A percentile compares a stretch with the other conserved stretches of the same genome.
These are phyloP conservation scores for Calonectria hongkongensis DNA, from an alignment of 2,329 filamentous ascomycete genomes.

Conservation along the genomic window DNA sequence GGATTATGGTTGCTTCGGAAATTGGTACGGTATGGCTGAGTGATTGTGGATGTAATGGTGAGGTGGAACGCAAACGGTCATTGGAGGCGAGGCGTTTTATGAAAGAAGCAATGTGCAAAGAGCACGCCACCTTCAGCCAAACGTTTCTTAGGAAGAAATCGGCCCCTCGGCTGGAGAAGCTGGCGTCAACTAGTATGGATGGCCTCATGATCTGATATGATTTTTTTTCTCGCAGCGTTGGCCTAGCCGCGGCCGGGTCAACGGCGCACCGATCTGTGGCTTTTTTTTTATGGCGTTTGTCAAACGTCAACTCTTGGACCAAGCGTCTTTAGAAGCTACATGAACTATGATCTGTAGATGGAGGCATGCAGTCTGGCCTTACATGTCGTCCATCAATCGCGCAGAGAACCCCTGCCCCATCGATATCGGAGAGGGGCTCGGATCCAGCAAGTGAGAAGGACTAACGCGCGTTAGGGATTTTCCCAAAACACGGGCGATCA, in stretches of 20 bases:
- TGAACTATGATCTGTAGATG: constrained; percentile 34
- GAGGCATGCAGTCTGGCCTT: constrained; percentile 7
- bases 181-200: constrained; percentile 11
- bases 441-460: constrained; percentile 10
- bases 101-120: constrained; percentile 33
- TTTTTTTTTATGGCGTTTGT: neutral
- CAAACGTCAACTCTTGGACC: constrained; percentile 30
- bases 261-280: constrained; percentile 14
- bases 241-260: neutral
- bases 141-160: neutral
- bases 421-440: neutral
- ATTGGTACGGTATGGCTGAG: constrained; percentile 24
- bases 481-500: constrained; percentile 29
- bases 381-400: constrained; percentile 19
- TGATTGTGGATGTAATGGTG: neutral
- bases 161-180: neutral
- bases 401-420: constrained; percentile 6
- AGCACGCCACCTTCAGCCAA: constrained; percentile 11
- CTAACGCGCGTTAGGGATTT: constrained; percentile 21
- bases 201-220: constrained; percentile 38
- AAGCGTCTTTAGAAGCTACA: constrained; percentile 28
- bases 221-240: neutral
- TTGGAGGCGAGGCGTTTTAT: constrained; percentile 9
- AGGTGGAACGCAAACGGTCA: constrained; percentile 15
- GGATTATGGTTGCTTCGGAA: constrained; percentile 26